phyloP scores from a whole-genome alignment of 2,329 filamentous ascomycete genomes.

The Aureobasidium sp. region DNA sequence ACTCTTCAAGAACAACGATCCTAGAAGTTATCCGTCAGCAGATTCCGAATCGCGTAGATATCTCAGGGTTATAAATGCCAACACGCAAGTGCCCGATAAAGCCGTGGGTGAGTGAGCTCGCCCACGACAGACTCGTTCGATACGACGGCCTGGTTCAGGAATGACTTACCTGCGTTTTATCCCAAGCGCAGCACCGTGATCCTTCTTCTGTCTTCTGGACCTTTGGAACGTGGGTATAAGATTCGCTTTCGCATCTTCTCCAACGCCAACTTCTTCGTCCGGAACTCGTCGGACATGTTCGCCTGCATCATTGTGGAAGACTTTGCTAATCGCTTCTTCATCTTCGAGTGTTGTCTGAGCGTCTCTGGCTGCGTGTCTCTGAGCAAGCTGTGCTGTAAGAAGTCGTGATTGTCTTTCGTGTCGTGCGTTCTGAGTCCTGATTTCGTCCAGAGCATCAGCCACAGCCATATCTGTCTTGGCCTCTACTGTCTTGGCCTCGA shows the following conservation, averaged over 20 bases:
- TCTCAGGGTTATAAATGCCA: too few species aligned
- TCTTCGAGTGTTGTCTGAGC: not conserved
- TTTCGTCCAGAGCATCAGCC: conserved; percentile 91
- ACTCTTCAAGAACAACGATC: not conserved
- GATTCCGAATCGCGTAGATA: not conserved
- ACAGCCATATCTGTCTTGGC: conserved; percentile 94
- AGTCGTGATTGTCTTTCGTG: too few species aligned
- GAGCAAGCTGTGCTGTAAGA: too few species aligned
- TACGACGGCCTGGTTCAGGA: not conserved
- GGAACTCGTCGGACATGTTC: not conserved
- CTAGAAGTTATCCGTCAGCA: not conserved
- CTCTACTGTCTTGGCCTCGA: conserved; percentile 54
- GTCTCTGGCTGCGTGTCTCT: conserved; percentile 45
- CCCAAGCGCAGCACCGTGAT: not conserved
- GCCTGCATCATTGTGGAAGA: not conserved
- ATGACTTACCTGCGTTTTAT: not conserved
- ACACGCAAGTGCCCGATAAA: too few species aligned
- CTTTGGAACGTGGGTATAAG: not conserved
- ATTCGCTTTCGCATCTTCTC: not conserved
- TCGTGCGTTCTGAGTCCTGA: conserved; percentile 79
- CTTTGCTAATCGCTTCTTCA: not conserved
- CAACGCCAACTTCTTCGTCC: not conserved
- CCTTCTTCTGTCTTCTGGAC: not conserved
- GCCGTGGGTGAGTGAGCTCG: not conserved
- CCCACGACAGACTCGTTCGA: not conserved